A percentile compares a stretch with the other conserved stretches of the same genome.
Evolutionary conservation across 768 basidiomycete genomes (phyloP).

Genomic region (Podaxis rugospora): DNA sequence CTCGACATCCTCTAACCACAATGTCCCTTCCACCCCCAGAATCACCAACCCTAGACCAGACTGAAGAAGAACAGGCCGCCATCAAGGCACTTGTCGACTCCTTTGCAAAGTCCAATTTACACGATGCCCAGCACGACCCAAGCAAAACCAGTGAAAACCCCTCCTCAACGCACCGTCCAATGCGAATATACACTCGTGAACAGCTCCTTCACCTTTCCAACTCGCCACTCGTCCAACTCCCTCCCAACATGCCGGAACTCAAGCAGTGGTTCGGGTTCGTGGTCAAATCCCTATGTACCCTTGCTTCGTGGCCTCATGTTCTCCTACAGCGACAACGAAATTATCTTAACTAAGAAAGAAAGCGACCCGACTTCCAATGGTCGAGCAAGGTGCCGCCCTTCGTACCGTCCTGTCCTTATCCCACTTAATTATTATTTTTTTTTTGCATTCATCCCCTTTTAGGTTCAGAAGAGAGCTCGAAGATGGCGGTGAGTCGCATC

Average conservation of each 20-base stretch:
- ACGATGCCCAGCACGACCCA: neutral
- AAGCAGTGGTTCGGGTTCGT: conserved; percentile 88
- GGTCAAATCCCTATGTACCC: conserved; percentile 13
- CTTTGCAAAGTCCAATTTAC: conserved; percentile 12
- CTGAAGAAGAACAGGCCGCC: conserved; percentile 13
- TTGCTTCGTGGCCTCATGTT: conserved; percentile 23
- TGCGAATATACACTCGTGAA: conserved; percentile 64
- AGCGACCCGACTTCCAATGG: conserved; percentile 51
- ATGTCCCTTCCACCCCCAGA: conserved; percentile 19
- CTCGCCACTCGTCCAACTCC: conserved; percentile 72
- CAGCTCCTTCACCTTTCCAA: conserved; percentile 65
- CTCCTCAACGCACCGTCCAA: conserved; percentile 32
- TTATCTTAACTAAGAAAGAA: conserved; percentile 64
- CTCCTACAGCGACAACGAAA: conserved; percentile 57
- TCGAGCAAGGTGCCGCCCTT: conserved; percentile 44
- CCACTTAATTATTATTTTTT: conserved; percentile 12
- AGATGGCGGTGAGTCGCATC: conserved; percentile 51
- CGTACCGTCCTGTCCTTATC: neutral
- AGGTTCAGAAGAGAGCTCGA: conserved; percentile 78
- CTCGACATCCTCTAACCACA: conserved; percentile 11
- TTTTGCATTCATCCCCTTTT: conserved; percentile 13
- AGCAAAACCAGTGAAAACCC: neutral
- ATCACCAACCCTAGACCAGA: conserved; percentile 9
- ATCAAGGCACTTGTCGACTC: conserved; percentile 18
- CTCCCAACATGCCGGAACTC: conserved; percentile 73